Conservation (phyloP, 768 basidiomycete genomes). For the Cyclocybe cylindracea region DNA sequence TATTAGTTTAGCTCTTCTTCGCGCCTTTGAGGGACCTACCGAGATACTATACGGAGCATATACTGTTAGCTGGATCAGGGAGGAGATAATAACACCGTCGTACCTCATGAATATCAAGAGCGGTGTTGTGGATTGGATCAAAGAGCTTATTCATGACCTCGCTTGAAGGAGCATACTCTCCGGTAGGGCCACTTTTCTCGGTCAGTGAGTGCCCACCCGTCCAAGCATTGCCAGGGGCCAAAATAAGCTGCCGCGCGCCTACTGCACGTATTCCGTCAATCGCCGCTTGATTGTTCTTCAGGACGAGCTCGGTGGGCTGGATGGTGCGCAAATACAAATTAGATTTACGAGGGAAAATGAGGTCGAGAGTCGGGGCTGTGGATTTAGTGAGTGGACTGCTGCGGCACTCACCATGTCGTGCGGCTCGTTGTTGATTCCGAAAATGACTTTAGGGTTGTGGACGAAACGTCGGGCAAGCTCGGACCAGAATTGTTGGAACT, state of each 20-base stretch:
- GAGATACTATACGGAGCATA: slow-evolving; percentile 5
- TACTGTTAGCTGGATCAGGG: slow-evolving; percentile 1
- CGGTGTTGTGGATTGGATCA: slow-evolving; percentile 42
- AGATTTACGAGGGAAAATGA: not conserved
- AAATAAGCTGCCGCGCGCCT: slow-evolving; percentile 42
- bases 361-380: not conserved
- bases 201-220: slow-evolving; percentile 48
- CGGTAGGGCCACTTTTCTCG: slow-evolving; percentile 31
- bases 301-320: slow-evolving; percentile 41
- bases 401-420: slow-evolving; percentile 38
- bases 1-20: not conserved
- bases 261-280: slow-evolving; percentile 42
- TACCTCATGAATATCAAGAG: slow-evolving; percentile 50
- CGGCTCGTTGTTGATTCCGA: slow-evolving; percentile 49
- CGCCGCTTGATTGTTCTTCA: slow-evolving; percentile 44
- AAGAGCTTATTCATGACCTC: slow-evolving; percentile 41
- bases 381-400: not conserved
- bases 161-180: slow-evolving; percentile 36
- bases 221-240: slow-evolving; percentile 48
- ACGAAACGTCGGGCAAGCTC: slow-evolving; percentile 42
- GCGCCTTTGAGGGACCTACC: not conserved
- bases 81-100: slow-evolving; percentile 2
- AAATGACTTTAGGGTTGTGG: slow-evolving; percentile 42
- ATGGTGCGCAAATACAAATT: not conserved
- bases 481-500: slow-evolving; percentile 43